Percentiles rank a stretch among this genome's conserved stretches.
Conservation (phyloP, 2,329 filamentous ascomycete genomes). For the Trichoderma sp. region DNA sequence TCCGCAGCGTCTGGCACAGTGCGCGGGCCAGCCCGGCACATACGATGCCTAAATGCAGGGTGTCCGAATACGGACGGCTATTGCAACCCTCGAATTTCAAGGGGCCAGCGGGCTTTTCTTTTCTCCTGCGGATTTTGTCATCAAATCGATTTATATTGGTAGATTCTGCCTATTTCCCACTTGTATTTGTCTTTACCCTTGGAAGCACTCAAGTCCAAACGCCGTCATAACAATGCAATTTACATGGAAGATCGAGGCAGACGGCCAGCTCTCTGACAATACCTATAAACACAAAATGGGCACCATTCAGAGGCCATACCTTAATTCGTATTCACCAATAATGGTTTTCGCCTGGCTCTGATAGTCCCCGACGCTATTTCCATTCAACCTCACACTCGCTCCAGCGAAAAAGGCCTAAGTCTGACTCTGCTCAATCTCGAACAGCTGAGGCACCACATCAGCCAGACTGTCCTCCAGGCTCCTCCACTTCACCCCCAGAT, state of each 20-base stretch:
- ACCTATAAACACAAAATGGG: not conserved
- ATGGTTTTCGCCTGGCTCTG: not conserved
- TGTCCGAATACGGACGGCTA: conserved; percentile 6
- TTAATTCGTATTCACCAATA: not conserved
- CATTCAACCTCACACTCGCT: not conserved
- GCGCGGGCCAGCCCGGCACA: not conserved
- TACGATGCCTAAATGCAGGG: conserved; percentile 11
- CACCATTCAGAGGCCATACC: not conserved
- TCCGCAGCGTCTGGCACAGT: not conserved
- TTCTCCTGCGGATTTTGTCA: not conserved
- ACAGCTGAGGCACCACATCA: conserved; percentile 50
- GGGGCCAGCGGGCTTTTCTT: not conserved
- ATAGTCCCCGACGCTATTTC: not conserved
- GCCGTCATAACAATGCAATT: not conserved
- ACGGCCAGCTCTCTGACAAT: not conserved
- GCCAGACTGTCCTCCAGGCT: conserved; percentile 54
- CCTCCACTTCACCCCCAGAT: conserved; percentile 57
- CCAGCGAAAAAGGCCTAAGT: not conserved
- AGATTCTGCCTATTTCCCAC: not conserved
- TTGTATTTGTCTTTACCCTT: not conserved
- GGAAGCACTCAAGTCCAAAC: not conserved
- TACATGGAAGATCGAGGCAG: not conserved
- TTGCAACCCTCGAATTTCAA: conserved; percentile 11
- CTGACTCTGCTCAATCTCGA: conserved; percentile 33
- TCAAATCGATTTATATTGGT: not conserved